Evolutionary conservation across 768 basidiomycete genomes (phyloP).

Genomic region (Erythrobasidium yunnanense): DNA sequence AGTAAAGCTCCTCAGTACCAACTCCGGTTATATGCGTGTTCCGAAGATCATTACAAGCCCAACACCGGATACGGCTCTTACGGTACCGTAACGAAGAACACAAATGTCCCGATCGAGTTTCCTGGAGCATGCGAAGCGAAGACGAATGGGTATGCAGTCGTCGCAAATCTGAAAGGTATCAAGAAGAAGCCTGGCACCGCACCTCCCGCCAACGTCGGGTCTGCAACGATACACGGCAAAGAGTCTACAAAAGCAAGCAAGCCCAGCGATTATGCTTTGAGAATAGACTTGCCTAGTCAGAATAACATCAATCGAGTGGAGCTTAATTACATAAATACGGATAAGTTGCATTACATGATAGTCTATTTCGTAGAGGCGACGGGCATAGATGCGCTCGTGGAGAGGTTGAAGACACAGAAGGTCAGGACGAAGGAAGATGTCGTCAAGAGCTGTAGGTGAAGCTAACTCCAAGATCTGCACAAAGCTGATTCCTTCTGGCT

Average conservation of each 20-base stretch:
- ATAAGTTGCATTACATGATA: slow-evolving; percentile 57
- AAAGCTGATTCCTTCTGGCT: too few species aligned
- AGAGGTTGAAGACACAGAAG: slow-evolving; percentile 58
- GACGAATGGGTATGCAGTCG: slow-evolving; percentile 59
- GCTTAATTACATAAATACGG: slow-evolving; percentile 40
- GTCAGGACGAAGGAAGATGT: slow-evolving; percentile 57
- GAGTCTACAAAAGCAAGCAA: background rate
- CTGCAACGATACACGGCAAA: background rate
- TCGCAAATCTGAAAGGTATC: slow-evolving; percentile 72
- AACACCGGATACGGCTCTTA: slow-evolving; percentile 50
- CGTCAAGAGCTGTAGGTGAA: slow-evolving; percentile 52
- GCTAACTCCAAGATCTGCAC: too few species aligned
- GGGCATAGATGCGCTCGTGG: slow-evolving; percentile 58
- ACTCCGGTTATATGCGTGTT: slow-evolving; percentile 78
- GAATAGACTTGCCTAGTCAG: background rate
- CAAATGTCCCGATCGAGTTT: slow-evolving; percentile 67
- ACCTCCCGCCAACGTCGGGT: slow-evolving; percentile 62
- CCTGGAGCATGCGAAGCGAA: slow-evolving; percentile 84
- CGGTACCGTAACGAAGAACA: slow-evolving; percentile 34
- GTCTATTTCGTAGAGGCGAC: slow-evolving; percentile 75
- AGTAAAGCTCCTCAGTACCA: slow-evolving; percentile 56
- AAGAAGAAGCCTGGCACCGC: slow-evolving; percentile 93
- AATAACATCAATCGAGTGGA: slow-evolving; percentile 21
- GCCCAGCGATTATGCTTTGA: background rate
- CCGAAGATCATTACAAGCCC: slow-evolving; percentile 57